These are phyloP conservation scores for Thelonectria discophora DNA, from an alignment of 2,329 filamentous ascomycete genomes.

Conservation along the genomic window DNA sequence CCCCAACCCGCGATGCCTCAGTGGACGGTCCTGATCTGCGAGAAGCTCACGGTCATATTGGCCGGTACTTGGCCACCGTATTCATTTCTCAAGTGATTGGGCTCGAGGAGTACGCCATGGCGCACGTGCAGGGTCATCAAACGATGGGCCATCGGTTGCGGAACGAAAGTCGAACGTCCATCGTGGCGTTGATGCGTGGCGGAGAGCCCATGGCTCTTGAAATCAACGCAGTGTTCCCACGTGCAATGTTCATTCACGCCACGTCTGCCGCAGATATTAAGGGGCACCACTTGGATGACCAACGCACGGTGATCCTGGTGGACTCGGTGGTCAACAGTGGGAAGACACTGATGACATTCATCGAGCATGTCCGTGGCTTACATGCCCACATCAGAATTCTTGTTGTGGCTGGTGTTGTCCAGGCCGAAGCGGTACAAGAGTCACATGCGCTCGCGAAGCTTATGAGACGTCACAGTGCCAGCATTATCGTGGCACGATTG, in stretches of 20 bases:
- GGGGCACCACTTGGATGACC: slow-evolving; percentile 50
- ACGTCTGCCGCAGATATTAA: slow-evolving; percentile 52
- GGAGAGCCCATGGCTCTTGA: slow-evolving; percentile 70
- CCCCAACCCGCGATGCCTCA: slow-evolving; percentile 60
- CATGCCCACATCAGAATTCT: slow-evolving; percentile 56
- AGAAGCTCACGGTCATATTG: slow-evolving; percentile 58
- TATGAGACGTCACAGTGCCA: slow-evolving; percentile 38
- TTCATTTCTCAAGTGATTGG: slow-evolving; percentile 59
- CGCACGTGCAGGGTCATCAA: slow-evolving; percentile 59
- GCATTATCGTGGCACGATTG: slow-evolving; percentile 61
- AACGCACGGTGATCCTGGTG: slow-evolving; percentile 59
- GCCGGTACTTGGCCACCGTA: slow-evolving; percentile 62
- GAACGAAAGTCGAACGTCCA: slow-evolving; percentile 59
- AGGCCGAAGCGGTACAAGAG: slow-evolving; percentile 46
- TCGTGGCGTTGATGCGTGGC: slow-evolving; percentile 70
- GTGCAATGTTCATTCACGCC: slow-evolving; percentile 61
- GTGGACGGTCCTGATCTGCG: slow-evolving; percentile 57
- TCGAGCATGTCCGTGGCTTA: slow-evolving; percentile 49
- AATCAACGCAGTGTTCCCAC: slow-evolving; percentile 61
- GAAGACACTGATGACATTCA: slow-evolving; percentile 2
- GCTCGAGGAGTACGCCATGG: slow-evolving; percentile 57
- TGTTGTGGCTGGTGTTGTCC: slow-evolving; percentile 64
- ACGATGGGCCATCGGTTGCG: slow-evolving; percentile 56
- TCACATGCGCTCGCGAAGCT: slow-evolving; percentile 28
- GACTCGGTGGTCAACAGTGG: slow-evolving; percentile 68